Conservation (phyloP, 2,329 filamentous ascomycete genomes). For the Akanthomyces lecanii region DNA sequence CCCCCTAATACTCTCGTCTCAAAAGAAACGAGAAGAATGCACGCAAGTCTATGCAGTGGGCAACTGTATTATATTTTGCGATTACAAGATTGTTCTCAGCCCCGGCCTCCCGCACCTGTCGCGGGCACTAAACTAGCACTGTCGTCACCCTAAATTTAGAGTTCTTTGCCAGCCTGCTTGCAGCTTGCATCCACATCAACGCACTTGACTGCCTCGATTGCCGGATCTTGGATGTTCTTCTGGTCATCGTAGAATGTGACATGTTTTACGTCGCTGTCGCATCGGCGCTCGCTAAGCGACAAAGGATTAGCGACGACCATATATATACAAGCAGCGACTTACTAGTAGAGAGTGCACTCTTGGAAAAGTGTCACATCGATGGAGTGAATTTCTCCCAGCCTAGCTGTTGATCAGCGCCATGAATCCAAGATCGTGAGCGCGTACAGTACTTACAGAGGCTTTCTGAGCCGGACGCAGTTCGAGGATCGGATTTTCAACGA, state of each 20-base stretch:
- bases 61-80: too few species aligned
- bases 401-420: background rate
- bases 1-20: too few species aligned
- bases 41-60: too few species aligned
- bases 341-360: slow-evolving; percentile 12
- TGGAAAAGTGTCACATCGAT: background rate
- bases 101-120: too few species aligned
- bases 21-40: too few species aligned
- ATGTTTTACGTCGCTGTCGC: background rate
- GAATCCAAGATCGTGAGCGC: too few species aligned
- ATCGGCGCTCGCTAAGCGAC: background rate
- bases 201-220: slow-evolving; percentile 2
- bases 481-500: slow-evolving; percentile 2
- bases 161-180: background rate
- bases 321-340: background rate
- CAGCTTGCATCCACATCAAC: background rate
- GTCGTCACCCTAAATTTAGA: background rate
- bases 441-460: background rate
- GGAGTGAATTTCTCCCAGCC: background rate
- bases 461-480: slow-evolving; percentile 5
- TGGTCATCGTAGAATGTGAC: background rate
- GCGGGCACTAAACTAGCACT: too few species aligned
- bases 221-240: background rate
- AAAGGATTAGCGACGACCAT: background rate
- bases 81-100: too few species aligned